Evolutionary conservation across 1,284 basidiomycete species (phyloP), one percentile per base, ranked within the genome.

Genomic region (Boletus semigastroideus): DNA sequence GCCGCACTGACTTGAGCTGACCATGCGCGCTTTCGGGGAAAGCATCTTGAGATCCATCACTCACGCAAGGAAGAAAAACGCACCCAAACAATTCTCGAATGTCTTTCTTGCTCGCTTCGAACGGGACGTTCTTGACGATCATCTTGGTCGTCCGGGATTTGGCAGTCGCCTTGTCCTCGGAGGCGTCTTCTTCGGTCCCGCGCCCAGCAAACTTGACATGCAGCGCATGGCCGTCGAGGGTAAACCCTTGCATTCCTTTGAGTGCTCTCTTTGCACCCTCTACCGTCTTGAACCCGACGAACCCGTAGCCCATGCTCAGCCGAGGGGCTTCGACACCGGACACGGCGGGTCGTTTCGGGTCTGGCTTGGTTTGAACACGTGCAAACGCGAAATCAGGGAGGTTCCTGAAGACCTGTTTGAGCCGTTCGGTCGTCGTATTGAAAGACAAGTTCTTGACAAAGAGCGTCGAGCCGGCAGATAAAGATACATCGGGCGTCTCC

Each of bases 41-140:
- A 41, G 50, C 3, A 7, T n/a, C 14, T 17, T 53, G 3, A 52
- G 33, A n/a, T n/a, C n/a, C 7, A 38, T 31, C 22, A 1, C 22
- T 22, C 8, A 8, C 25, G 16, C 40, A 17, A n/a, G 16, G 20
- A 17, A 4, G 37, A 34, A 55, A 19, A 44, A 78, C 86, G 48
- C 59, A 92, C 90, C 86, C 80, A 70, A 97, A 95, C 27, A 98
- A 72, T 56, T 92, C 87, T 48, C 90, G 79, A 19, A 99, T 80
- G 60, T 99, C 96, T 74, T 91, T 93, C 77, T 92, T 94, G 40
- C 87, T 91, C 43, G 90, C 92, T 72, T 99, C 96, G 74, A 99
- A 99, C 19, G 96, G 94, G 55, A 98, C 78, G 66, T 99, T 99
- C 81, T 98, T 99, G 62, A 98, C 91, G 43, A 98, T 82, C 77